These are phyloP conservation scores for Pseudogymnoascus sp. DNA, from an alignment of 2,329 filamentous ascomycete species.

Conservation along the genomic window DNA sequence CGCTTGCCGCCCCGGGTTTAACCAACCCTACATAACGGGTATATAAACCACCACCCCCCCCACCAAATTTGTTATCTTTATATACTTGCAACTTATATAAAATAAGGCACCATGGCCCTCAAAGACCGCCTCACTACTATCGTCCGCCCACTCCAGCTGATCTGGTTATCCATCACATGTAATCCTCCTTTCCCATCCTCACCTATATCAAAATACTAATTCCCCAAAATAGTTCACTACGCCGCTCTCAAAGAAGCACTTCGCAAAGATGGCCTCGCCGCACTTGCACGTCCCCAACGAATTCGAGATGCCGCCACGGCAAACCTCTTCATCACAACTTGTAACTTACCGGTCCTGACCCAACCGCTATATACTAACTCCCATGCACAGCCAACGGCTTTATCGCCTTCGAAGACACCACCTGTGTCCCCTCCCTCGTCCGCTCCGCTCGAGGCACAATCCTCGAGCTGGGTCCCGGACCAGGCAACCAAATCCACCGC, in stretches of 20 bases:
- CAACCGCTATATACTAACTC: conserved; percentile 11
- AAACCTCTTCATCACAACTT: conserved; percentile 21
- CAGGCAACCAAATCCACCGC: conserved; percentile 37
- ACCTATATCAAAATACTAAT: not conserved
- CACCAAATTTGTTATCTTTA: not conserved
- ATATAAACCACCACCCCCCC: not conserved
- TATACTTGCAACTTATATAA: not conserved
- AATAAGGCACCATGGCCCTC: not conserved
- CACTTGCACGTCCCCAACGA: conserved; percentile 15
- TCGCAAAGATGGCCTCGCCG: conserved; percentile 18
- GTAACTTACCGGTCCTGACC: conserved; percentile 14
- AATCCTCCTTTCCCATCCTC: not conserved
- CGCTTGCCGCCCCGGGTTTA: not conserved
- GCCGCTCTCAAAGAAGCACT: conserved; percentile 18
- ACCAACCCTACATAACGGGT: not conserved
- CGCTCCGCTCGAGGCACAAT: conserved; percentile 29
- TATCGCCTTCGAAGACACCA: conserved; percentile 31
- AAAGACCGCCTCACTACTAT: not conserved
- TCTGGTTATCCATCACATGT: conserved; percentile 2
- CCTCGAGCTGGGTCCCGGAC: conserved; percentile 39
- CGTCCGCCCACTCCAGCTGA: not conserved
- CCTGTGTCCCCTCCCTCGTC: conserved; percentile 28
- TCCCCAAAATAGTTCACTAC: conserved; percentile 18
- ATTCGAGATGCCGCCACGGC: conserved; percentile 22
- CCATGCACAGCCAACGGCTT: conserved; percentile 23